Base-by-base conservation (phyloP, 306 rosid species). In the Vigna unguiculata region DNA sequence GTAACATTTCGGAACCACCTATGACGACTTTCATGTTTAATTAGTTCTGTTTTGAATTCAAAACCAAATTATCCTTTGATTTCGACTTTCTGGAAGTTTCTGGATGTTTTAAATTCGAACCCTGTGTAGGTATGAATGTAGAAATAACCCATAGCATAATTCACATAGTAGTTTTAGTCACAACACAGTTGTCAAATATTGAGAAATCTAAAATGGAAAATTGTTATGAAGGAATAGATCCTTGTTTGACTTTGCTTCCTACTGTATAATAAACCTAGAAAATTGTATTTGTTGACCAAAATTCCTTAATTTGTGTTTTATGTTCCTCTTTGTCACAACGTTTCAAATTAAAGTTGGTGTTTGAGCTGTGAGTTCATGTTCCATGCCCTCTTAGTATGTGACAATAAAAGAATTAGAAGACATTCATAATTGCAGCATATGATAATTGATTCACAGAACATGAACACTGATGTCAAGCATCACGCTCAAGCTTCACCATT, bases 391-490 rank as follows among this genome's bases (percentile, higher is more conserved):
- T 25, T 15, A 2, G 11, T 2, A 25, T 25, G 7, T 15, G 25
- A 2, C 19, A 8, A 25, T 59, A 6, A 74, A 74, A 74, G 6
- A 36, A 38, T 25, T 66, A 38, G 43, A 16, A 30, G 43, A 68
- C 9, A 57, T 32, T 68, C 32, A 75, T 48, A 46, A 24, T 74
- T 67, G 59, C 67, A 68, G 6, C 62, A 64, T 12, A 21, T 69
- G 22, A 66, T 22, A 17, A 49, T 68, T 47, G 8, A 46, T 11
- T 38, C 60, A 46, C 46, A 79, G 14, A 32, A 25, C 78, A 64
- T 68, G 78, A 22, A 74, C 65, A 58, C 20, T 74, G 78, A 83
- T 46, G 83, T 61, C 86, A 69, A 45, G 57, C 65, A 46, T 83
- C 81, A 79, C 45, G 71, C 71, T 62, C 69, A 7, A 41, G 49